Conservation (phyloP, 225 moss, liverwort and hornwort species). For the Physcomitrellopsis africana region DNA sequence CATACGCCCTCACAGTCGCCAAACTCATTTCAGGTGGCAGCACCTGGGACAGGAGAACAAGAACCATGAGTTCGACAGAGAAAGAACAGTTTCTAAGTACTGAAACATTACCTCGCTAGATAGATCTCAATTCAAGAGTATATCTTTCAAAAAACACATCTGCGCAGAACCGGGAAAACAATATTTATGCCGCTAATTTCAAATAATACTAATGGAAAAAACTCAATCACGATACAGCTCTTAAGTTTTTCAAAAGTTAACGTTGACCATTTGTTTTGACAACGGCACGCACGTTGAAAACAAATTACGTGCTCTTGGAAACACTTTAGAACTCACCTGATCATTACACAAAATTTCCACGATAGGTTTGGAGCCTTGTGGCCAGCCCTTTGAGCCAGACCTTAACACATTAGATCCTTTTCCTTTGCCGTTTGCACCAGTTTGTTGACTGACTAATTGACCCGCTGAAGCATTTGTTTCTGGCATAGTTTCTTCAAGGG, state of each 20-base stretch:
- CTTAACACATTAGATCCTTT: conserved; percentile 45
- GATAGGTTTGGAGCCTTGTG: conserved; percentile 63
- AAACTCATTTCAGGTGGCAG: conserved; percentile 89
- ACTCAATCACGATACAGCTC: background rate
- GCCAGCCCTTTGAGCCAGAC: conserved; percentile 74
- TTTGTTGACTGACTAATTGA: conserved; percentile 61
- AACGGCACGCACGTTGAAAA: too few species aligned
- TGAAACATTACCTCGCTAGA: background rate
- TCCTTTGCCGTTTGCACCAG: conserved; percentile 58
- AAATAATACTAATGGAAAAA: too few species aligned
- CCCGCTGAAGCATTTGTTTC: conserved; percentile 61
- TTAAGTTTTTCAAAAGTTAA: background rate
- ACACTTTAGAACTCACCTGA: conserved; percentile 51
- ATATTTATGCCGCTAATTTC: too few species aligned
- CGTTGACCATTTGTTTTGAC: too few species aligned
- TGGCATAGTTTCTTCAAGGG: conserved; percentile 63
- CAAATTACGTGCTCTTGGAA: too few species aligned
- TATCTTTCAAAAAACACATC: background rate
- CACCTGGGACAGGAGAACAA: conserved; percentile 48
- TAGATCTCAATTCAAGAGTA: conserved; percentile 18
- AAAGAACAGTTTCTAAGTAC: background rate
- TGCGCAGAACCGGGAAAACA: too few species aligned
- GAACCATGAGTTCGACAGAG: background rate
- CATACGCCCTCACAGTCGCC: conserved; percentile 87
- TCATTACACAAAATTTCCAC: conserved; percentile 87